These are phyloP conservation scores for Piper longum DNA, from an alignment of 164 flowering plant species.

Conservation along the genomic window DNA sequence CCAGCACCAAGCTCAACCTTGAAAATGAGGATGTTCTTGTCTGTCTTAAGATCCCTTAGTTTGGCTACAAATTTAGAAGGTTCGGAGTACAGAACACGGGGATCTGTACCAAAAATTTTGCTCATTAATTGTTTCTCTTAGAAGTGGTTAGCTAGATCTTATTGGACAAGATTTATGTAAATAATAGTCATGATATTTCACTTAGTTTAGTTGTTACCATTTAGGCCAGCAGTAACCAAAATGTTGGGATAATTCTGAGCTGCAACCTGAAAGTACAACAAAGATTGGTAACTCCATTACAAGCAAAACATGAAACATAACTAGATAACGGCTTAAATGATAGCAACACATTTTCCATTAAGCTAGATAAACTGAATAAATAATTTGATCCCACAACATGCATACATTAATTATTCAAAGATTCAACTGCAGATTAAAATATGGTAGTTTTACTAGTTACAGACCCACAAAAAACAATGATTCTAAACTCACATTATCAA, in stretches of 20 bases:
- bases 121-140: conserved; percentile 3
- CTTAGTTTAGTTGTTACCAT: conserved; percentile 35
- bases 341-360: too few species aligned
- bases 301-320: neutral
- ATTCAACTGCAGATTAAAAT: too few species aligned
- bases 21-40: conserved; percentile 47
- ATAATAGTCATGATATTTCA: neutral
- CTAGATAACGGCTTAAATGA: too few species aligned
- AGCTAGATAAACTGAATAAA: too few species aligned
- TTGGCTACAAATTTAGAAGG: conserved; percentile 94
- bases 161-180: neutral
- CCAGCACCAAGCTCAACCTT: conserved; percentile 18
- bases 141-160: neutral
- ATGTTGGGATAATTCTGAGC: conserved; percentile 75
- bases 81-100: conserved; percentile 87
- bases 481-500: conserved; percentile 50
- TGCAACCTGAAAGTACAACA: conserved; percentile 31
- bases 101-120: conserved; percentile 34
- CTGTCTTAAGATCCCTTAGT: conserved; percentile 71
- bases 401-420: too few species aligned
- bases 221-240: conserved; percentile 76
- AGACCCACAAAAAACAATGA: too few species aligned
- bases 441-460: too few species aligned
- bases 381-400: too few species aligned
- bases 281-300: neutral